phyloP scores from a whole-genome alignment of 306 rosid species.

The Prinsepia uniflora region DNA sequence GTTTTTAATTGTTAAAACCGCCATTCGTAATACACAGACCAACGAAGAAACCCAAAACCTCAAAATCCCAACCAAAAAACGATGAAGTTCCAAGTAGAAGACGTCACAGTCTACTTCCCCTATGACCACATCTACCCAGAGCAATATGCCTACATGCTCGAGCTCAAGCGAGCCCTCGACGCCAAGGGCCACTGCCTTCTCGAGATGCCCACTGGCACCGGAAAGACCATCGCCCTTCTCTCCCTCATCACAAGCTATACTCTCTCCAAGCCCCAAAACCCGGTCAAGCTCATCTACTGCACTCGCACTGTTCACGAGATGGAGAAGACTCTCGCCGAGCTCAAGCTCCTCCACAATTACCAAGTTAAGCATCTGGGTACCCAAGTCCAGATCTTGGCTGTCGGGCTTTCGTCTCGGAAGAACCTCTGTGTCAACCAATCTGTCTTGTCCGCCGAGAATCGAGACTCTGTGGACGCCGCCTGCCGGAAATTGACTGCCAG shows the following conservation, averaged over 20 bases:
- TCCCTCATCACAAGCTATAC: constrained; percentile 79
- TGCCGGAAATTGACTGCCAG: constrained; percentile 79
- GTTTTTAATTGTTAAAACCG: too few relatives aligned
- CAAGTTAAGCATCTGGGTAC: constrained; percentile 60
- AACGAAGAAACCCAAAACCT: not conserved
- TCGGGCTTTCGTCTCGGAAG: constrained; percentile 78
- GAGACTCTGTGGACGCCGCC: constrained; percentile 86
- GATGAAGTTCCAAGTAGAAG: constrained; percentile 85
- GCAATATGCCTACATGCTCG: constrained; percentile 81
- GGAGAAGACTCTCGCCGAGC: constrained; percentile 94
- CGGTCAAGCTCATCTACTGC: constrained; percentile 81
- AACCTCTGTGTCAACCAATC: constrained; percentile 63
- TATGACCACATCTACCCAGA: constrained; percentile 92
- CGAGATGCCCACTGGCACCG: constrained; percentile 95
- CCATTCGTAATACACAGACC: not conserved
- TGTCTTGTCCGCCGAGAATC: constrained; percentile 60
- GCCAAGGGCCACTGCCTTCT: constrained; percentile 86
- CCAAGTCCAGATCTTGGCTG: constrained; percentile 59
- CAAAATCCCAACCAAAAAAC: not conserved
- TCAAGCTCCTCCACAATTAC: constrained; percentile 62
- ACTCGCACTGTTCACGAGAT: constrained; percentile 96
- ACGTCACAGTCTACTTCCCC: constrained; percentile 77
- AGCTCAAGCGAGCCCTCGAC: constrained; percentile 81
- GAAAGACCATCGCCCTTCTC: constrained; percentile 82
- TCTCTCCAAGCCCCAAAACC: constrained; percentile 66